Conservation (phyloP, 1,284 basidiomycete species). For the Cryptococcus floricola region DNA sequence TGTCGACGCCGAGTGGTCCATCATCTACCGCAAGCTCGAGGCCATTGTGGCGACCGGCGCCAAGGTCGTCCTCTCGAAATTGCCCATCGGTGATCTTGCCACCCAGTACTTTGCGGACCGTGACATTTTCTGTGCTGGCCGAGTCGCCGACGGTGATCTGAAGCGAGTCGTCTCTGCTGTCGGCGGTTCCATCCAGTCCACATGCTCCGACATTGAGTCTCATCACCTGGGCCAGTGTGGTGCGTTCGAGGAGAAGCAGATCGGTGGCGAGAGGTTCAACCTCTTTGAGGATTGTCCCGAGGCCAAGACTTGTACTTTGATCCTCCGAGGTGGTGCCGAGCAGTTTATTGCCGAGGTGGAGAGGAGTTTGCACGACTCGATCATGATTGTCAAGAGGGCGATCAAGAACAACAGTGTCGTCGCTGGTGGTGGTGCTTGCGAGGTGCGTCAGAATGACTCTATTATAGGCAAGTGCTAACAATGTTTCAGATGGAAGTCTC, state of each 20-base stretch:
- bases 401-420: conserved; percentile 95
- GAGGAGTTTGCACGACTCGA: conserved; percentile 93
- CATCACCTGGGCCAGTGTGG: conserved; percentile 93
- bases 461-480: not conserved
- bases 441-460: conserved; percentile 56
- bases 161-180: conserved; percentile 94
- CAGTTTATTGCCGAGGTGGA: conserved; percentile 99
- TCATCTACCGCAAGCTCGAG: conserved; percentile 96
- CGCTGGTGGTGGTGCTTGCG: conserved; percentile 94
- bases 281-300: conserved; percentile 89
- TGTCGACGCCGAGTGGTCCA: conserved; percentile 99
- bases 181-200: conserved; percentile 91
- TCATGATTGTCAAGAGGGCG: conserved; percentile 98
- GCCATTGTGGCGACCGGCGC: conserved; percentile 95
- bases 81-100: conserved; percentile 97
- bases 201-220: conserved; percentile 83
- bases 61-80: conserved; percentile 94
- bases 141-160: conserved; percentile 85
- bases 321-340: conserved; percentile 94
- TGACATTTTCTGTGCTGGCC: conserved; percentile 98
- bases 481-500: conserved; percentile 84
- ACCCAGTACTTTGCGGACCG: conserved; percentile 99
- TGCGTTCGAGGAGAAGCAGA: conserved; percentile 88
- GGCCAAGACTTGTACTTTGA: conserved; percentile 96
- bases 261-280: conserved; percentile 97